A percentile compares a stretch with the other conserved stretches of the same genome.
phyloP scores from a whole-genome alignment of 2,329 filamentous ascomycete genomes.

The Diaporthe australafricana region DNA sequence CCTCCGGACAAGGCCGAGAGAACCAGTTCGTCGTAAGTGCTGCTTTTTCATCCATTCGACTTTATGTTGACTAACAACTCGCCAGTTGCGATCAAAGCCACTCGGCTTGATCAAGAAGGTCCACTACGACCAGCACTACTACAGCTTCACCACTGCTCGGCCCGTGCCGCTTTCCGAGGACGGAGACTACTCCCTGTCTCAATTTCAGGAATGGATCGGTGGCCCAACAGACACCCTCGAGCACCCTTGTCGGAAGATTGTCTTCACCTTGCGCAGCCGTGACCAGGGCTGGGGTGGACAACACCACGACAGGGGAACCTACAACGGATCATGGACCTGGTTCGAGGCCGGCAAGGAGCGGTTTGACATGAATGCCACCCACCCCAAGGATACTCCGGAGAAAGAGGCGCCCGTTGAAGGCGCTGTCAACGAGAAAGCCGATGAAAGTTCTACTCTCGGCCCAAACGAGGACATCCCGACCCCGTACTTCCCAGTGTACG shows the following conservation, averaged over 20 bases:
- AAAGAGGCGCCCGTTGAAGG: background rate
- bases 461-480: conserved; percentile 9
- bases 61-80: conserved; percentile 13
- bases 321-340: conserved; percentile 67
- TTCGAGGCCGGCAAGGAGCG: conserved; percentile 72
- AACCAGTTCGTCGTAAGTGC: conserved; percentile 55
- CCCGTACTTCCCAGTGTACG: conserved; percentile 41
- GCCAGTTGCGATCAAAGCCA: conserved; percentile 54
- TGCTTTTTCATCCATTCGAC: background rate
- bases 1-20: conserved; percentile 40
- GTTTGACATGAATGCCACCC: conserved; percentile 51
- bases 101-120: conserved; percentile 51
- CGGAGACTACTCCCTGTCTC: conserved; percentile 43
- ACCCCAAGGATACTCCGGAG: conserved; percentile 10
- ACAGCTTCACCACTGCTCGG: conserved; percentile 32
- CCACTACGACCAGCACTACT: conserved; percentile 40
- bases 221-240: conserved; percentile 55
- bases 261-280: conserved; percentile 67
- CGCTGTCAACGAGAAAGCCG: conserved; percentile 1
- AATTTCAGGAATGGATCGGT: conserved; percentile 51
- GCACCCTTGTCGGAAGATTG: conserved; percentile 68
- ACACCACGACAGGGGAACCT: conserved; percentile 50
- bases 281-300: conserved; percentile 70
- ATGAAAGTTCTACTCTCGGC: conserved; percentile 4
- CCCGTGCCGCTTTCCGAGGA: conserved; percentile 42